Evolutionary conservation across 2,329 filamentous ascomycete genomes (phyloP).

Genomic region (Hypoxylon sp.): DNA sequence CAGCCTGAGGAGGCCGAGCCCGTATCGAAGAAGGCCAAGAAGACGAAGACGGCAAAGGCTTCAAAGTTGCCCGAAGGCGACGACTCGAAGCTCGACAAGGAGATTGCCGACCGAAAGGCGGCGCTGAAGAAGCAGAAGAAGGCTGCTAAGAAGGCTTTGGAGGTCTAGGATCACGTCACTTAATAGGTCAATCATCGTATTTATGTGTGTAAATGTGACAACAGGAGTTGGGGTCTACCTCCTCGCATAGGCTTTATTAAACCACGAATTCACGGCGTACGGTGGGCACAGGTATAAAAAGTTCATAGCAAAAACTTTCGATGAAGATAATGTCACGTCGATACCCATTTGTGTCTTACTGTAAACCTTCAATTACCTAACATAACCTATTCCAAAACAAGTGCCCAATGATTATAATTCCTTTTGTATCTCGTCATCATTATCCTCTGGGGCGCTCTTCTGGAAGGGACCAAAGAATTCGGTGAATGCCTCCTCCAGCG

Average conservation of each 20-base stretch:
- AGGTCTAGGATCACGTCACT: conserved; percentile 52
- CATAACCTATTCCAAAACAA: conserved; percentile 13
- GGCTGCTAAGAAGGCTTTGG: conserved; percentile 61
- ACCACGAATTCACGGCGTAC: conserved; percentile 25
- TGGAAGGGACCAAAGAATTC: conserved; percentile 69
- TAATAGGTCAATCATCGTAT: conserved; percentile 25
- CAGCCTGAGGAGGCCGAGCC: conserved; percentile 48
- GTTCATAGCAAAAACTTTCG: conserved; percentile 15
- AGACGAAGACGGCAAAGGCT: conserved; percentile 46
- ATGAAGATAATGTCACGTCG: conserved; percentile 17
- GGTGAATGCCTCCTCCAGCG: conserved; percentile 71
- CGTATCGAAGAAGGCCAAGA: conserved; percentile 56
- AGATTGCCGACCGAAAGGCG: conserved; percentile 67
- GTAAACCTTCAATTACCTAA: conserved; percentile 17
- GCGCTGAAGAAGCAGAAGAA: conserved; percentile 68
- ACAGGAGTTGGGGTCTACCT: conserved; percentile 31
- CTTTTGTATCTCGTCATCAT: conserved; percentile 39
- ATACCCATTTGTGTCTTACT: conserved; percentile 20
- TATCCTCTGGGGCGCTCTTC: conserved; percentile 48
- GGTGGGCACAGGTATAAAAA: conserved; percentile 24
- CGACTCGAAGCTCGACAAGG: conserved; percentile 63
- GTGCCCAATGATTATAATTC: conserved; percentile 49
- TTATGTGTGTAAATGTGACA: conserved; percentile 29
- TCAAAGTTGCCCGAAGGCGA: conserved; percentile 53
- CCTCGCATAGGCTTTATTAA: conserved; percentile 23